Percentiles rank a stretch among this genome's conserved stretches.
Evolutionary conservation across 331 rosid species (phyloP).

Genomic region (Saraca asoca): DNA sequence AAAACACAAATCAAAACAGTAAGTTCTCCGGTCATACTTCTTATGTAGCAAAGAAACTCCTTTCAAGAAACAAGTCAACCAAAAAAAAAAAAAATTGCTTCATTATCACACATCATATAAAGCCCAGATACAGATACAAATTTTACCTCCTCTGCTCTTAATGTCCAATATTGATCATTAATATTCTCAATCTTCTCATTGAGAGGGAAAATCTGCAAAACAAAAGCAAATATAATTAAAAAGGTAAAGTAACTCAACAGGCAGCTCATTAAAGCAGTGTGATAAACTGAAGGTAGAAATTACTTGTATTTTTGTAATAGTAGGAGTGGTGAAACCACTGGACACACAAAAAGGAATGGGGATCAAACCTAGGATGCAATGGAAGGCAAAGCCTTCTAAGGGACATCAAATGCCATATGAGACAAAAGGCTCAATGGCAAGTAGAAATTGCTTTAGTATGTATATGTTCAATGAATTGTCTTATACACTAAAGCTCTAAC

Average conservation of each 20-base stretch:
- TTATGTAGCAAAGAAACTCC: no score
- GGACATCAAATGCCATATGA: no score
- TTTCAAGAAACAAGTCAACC: not conserved
- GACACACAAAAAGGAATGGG: no score
- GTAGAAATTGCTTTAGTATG: no score
- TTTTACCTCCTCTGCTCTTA: slow-evolving; percentile 78
- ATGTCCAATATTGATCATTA: slow-evolving; percentile 95
- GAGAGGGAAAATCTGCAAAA: slow-evolving; percentile 67
- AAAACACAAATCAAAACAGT: no score
- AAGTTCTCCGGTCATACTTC: no score
- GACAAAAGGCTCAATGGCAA: no score
- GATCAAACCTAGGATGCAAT: no score
- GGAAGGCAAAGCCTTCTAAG: no score
- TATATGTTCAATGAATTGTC: not conserved
- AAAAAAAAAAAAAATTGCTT: not conserved
- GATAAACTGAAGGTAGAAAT: not conserved
- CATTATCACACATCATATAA: not conserved
- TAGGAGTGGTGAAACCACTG: no score
- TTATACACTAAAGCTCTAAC: not conserved
- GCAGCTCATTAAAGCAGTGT: not conserved
- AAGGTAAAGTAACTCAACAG: slow-evolving; percentile 13
- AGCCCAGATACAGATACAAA: not conserved
- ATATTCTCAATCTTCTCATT: slow-evolving; percentile 80
- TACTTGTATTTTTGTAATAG: no score
- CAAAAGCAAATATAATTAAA: slow-evolving; percentile 3